Conservation (phyloP, 169 alveolate genomes). For the Babesia bigemina region DNA sequence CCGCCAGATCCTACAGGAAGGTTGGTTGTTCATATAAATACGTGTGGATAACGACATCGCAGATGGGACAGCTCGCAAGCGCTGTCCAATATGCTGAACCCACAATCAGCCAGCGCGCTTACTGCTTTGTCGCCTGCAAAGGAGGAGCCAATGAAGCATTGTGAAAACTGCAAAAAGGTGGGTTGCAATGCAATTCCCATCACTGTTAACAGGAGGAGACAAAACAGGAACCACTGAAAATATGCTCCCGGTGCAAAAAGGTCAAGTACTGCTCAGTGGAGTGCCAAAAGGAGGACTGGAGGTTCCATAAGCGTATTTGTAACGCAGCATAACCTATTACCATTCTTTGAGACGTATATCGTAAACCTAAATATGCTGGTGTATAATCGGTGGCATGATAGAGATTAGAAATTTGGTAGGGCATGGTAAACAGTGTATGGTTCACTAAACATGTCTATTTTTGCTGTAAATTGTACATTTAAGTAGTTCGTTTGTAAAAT, state of each 20-base stretch:
- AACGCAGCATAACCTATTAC: conserved; percentile 10
- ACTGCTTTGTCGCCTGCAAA: background rate
- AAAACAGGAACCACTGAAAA: conserved; percentile 38
- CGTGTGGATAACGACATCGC: background rate
- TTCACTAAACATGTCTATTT: too few relatives aligned
- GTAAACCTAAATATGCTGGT: too few relatives aligned
- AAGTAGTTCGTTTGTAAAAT: too few relatives aligned
- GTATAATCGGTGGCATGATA: too few relatives aligned
- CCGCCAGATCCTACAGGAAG: conserved; percentile 87
- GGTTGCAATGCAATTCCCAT: background rate
- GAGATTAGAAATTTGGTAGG: too few relatives aligned
- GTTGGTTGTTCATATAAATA: conserved; percentile 13
- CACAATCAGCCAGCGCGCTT: conserved; percentile 11
- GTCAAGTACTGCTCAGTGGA: conserved; percentile 83
- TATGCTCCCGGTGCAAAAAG: conserved; percentile 85
- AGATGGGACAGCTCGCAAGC: conserved; percentile 73
- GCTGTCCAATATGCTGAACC: conserved; percentile 46
- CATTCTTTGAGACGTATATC: too few relatives aligned
- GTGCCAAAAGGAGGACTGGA: conserved; percentile 88
- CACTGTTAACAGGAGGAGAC: conserved; percentile 40
- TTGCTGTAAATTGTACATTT: too few relatives aligned
- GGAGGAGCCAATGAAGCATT: conserved; percentile 25
- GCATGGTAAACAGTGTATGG: too few relatives aligned
- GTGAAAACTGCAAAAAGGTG: conserved; percentile 77
- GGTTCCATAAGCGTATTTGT: conserved; percentile 83